Conservation (phyloP, 345 rosid species). For the Gossypium bickii region DNA sequence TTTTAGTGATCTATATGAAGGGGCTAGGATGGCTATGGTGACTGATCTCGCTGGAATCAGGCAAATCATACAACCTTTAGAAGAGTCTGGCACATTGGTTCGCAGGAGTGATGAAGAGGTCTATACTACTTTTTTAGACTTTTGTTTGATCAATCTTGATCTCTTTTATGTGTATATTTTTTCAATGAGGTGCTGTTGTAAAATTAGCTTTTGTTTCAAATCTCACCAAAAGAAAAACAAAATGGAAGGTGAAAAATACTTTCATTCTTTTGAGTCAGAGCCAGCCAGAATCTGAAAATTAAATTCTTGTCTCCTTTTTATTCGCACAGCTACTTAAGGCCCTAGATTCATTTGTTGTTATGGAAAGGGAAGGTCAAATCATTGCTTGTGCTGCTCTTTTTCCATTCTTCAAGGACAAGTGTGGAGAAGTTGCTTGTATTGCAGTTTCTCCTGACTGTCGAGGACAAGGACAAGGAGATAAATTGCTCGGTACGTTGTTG, state of each 20-base stretch:
- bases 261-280: conserved; percentile 6
- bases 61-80: conserved; percentile 64
- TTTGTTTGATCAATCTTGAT: not conserved
- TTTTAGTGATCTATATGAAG: conserved; percentile 86
- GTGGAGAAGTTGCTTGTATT: conserved; percentile 93
- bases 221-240: not conserved
- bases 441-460: conserved; percentile 91
- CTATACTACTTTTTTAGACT: conserved; percentile 14
- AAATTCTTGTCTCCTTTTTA: conserved; percentile 14
- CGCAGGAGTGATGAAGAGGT: conserved; percentile 81
- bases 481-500: conserved; percentile 61
- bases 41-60: conserved; percentile 73
- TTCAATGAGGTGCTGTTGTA: not conserved
- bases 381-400: conserved; percentile 93
- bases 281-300: not conserved
- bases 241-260: not conserved
- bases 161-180: conserved; percentile 6
- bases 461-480: conserved; percentile 98
- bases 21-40: conserved; percentile 68
- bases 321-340: conserved; percentile 47
- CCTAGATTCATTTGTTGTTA: conserved; percentile 38
- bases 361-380: conserved; percentile 60
- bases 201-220: not conserved
- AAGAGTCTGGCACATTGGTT: conserved; percentile 65
- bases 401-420: conserved; percentile 72